phyloP scores from a whole-genome alignment of 257 asterid species.

The Solanum etuberosum region DNA sequence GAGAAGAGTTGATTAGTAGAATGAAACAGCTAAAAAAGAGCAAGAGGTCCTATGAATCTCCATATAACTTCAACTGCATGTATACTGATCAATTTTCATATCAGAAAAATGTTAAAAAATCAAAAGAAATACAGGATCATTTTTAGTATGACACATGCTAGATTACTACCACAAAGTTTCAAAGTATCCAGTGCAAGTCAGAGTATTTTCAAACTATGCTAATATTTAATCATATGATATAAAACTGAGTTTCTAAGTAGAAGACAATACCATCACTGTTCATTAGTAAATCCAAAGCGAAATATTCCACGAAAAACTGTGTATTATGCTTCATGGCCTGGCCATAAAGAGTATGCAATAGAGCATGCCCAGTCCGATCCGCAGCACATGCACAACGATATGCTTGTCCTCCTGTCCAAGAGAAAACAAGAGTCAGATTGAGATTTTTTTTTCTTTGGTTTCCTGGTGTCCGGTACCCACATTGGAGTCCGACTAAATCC shows the following conservation, averaged over 20 bases:
- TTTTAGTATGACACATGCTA: not conserved
- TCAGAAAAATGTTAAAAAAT: not conserved
- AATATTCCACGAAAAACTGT: constrained; percentile 90
- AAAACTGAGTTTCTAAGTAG: not conserved
- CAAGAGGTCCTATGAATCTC: not conserved
- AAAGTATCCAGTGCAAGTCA: not conserved
- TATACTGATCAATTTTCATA: not conserved
- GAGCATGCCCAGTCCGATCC: constrained; percentile 98
- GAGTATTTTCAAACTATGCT: not conserved
- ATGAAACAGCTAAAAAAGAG: not conserved
- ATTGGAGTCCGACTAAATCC: not conserved
- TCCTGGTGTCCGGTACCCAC: not conserved
- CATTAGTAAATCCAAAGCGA: constrained; percentile 86
- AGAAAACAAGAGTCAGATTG: constrained; percentile 1
- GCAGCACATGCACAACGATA: constrained; percentile 99
- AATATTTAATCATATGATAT: not conserved
- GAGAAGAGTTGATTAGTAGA: not conserved
- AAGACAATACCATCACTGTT: constrained; percentile 59
- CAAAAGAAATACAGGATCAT: not conserved
- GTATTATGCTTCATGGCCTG: constrained; percentile 99
- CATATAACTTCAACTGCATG: not conserved
- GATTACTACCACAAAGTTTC: not conserved
- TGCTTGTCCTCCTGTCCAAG: constrained; percentile 80
- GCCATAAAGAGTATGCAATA: constrained; percentile 94
- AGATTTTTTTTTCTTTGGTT: not conserved